phyloP scores from a whole-genome alignment of 2,329 filamentous ascomycete genomes.

The Berkeleyomyces rouxiae region DNA sequence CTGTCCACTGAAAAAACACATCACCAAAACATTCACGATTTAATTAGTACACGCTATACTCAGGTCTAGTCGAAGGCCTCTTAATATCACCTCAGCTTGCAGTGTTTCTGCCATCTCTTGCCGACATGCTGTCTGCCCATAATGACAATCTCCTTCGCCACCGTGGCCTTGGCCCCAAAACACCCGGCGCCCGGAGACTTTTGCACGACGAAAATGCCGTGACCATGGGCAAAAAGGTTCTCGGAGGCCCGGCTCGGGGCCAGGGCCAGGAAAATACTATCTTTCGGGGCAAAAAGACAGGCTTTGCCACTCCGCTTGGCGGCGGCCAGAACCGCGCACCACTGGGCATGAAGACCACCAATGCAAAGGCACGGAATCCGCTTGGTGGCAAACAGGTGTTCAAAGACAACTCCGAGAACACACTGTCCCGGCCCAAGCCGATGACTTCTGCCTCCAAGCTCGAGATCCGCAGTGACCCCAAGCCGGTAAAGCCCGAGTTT shows the following conservation, averaged over 20 bases:
- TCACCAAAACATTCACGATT: background rate
- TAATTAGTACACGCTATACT: background rate
- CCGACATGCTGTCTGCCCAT: slow-evolving; percentile 55
- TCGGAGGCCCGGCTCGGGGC: slow-evolving; percentile 6
- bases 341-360: slow-evolving; percentile 88
- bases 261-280: slow-evolving; percentile 11
- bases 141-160: slow-evolving; percentile 55
- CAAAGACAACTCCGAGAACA: slow-evolving; percentile 42
- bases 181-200: slow-evolving; percentile 54
- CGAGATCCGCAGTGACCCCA: slow-evolving; percentile 23
- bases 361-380: slow-evolving; percentile 59
- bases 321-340: slow-evolving; percentile 51
- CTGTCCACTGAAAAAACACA: background rate
- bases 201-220: slow-evolving; percentile 70
- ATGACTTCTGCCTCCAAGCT: slow-evolving; percentile 31
- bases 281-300: slow-evolving; percentile 6
- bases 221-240: slow-evolving; percentile 10
- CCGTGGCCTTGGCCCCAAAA: slow-evolving; percentile 45
- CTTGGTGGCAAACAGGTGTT: slow-evolving; percentile 44
- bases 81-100: background rate
- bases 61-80: background rate
- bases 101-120: background rate
- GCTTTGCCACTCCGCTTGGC: slow-evolving; percentile 13
- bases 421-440: slow-evolving; percentile 31
- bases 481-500: slow-evolving; percentile 31